Percentiles rank a stretch among this genome's conserved stretches.
Evolutionary conservation across 768 basidiomycete species (phyloP).

Genomic region (Leccinum longicurvipes): DNA sequence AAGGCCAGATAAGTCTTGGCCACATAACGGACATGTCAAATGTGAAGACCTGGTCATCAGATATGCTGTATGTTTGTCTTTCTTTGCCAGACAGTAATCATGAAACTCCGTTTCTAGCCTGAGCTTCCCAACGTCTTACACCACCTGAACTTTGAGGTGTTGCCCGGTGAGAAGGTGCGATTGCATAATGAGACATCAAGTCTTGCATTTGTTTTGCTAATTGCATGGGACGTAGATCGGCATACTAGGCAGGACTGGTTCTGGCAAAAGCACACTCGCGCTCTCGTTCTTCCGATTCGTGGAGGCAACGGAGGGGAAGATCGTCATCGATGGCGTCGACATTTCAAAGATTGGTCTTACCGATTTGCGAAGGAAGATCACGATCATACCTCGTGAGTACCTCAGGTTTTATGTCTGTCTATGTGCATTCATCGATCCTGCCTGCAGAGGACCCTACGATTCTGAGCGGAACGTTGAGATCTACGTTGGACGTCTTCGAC

Average conservation of each 20-base stretch:
- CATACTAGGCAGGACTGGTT: conserved; percentile 66
- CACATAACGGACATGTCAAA: conserved; percentile 60
- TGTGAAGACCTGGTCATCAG: conserved; percentile 74
- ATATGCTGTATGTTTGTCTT: conserved; percentile 57
- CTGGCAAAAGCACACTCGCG: conserved; percentile 79
- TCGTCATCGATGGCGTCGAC: conserved; percentile 74
- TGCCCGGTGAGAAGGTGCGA: conserved; percentile 70
- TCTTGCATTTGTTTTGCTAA: not conserved
- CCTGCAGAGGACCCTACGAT: conserved; percentile 82
- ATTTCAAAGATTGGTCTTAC: conserved; percentile 78
- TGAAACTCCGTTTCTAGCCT: conserved; percentile 44
- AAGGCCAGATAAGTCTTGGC: conserved; percentile 79
- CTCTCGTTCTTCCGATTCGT: conserved; percentile 88
- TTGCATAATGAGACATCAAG: not conserved
- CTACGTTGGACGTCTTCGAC: conserved; percentile 80
- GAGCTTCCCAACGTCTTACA: conserved; percentile 87
- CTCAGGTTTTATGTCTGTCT: too few relatives aligned
- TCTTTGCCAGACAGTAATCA: conserved; percentile 4
- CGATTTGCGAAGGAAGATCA: conserved; percentile 73
- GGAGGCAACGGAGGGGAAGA: conserved; percentile 75
- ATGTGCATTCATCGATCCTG: not conserved
- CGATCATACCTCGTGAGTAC: conserved; percentile 69
- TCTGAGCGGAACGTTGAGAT: conserved; percentile 75
- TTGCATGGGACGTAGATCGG: conserved; percentile 45
- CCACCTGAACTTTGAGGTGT: conserved; percentile 67